phyloP scores from a whole-genome alignment of 768 basidiomycete genomes.

The Podaxis mareebaensis region DNA sequence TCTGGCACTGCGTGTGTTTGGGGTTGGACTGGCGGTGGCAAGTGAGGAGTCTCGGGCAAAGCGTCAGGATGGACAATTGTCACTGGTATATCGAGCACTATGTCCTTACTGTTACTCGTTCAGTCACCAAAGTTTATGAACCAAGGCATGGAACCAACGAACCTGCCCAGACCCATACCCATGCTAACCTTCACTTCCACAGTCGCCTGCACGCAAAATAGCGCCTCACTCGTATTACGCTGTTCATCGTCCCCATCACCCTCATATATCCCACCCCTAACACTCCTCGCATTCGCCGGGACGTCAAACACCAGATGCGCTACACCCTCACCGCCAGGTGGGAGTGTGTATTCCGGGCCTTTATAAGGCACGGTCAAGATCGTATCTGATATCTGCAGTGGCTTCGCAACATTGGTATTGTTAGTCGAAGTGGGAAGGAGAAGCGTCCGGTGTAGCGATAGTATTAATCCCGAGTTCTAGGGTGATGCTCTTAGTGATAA shows the following conservation, averaged over 20 bases:
- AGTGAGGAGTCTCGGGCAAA: slow-evolving; percentile 35
- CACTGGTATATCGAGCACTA: slow-evolving; percentile 63
- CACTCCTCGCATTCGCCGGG: slow-evolving; percentile 64
- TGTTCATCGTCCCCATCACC: slow-evolving; percentile 39
- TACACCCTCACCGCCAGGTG: slow-evolving; percentile 74
- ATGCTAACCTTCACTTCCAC: slow-evolving; percentile 54
- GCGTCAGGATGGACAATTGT: slow-evolving; percentile 65
- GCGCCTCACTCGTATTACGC: slow-evolving; percentile 39
- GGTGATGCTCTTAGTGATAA: background rate
- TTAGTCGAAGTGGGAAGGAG: slow-evolving; percentile 43
- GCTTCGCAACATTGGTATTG: slow-evolving; percentile 36
- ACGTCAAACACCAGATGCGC: slow-evolving; percentile 81
- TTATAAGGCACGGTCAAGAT: slow-evolving; percentile 69
- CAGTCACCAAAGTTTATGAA: slow-evolving; percentile 10
- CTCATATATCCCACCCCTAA: slow-evolving; percentile 61
- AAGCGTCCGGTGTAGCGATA: slow-evolving; percentile 62
- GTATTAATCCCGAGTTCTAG: slow-evolving; percentile 68
- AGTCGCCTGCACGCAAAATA: slow-evolving; percentile 71
- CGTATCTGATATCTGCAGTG: slow-evolving; percentile 66
- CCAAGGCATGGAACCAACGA: slow-evolving; percentile 8
- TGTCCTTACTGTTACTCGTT: slow-evolving; percentile 58
- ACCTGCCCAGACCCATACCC: slow-evolving; percentile 60
- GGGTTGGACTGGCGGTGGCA: background rate
- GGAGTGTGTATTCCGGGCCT: slow-evolving; percentile 73
- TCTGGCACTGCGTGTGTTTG: background rate